phyloP scores from a whole-genome alignment of 129 eudicot genomes.

The Artemisia argyi region DNA sequence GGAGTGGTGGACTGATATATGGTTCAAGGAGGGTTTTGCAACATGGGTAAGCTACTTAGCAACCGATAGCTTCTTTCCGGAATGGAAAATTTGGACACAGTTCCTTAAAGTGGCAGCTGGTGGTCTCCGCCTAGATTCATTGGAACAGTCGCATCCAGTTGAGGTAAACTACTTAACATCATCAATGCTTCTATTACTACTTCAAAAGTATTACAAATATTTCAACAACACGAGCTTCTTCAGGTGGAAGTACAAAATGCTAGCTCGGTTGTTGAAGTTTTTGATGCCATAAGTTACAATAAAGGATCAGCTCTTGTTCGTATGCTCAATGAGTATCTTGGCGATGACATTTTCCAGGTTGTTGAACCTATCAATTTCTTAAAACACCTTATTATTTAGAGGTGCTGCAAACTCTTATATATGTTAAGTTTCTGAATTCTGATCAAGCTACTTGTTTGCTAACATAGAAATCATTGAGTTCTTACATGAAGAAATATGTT shows the following conservation, averaged over 20 bases:
- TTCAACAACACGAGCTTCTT: slow-evolving; percentile 5
- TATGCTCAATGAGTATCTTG: slow-evolving; percentile 50
- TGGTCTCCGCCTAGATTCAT: slow-evolving; percentile 48
- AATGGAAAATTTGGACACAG: slow-evolving; percentile 61
- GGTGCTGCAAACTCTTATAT: slow-evolving; percentile 2
- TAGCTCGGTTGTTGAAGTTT: slow-evolving; percentile 43
- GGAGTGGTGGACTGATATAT: slow-evolving; percentile 77
- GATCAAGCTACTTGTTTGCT: slow-evolving; percentile 30
- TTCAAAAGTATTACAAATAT: slow-evolving; percentile 1
- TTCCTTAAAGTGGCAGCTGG: slow-evolving; percentile 45
- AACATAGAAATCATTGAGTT: slow-evolving; percentile 45
- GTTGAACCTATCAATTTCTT: slow-evolving; percentile 11
- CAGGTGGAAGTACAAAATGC: slow-evolving; percentile 55
- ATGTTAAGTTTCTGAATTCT: slow-evolving; percentile 29
- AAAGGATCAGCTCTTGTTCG: slow-evolving; percentile 57
- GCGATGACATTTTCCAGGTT: slow-evolving; percentile 54
- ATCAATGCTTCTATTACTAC: not conserved
- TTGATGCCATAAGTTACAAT: slow-evolving; percentile 51
- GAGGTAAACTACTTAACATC: slow-evolving; percentile 32
- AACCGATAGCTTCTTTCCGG: slow-evolving; percentile 48
- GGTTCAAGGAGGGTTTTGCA: slow-evolving; percentile 71
- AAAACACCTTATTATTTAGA: not conserved
- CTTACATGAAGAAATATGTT: slow-evolving; percentile 53
- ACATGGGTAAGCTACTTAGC: slow-evolving; percentile 68
- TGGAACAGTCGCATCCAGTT: slow-evolving; percentile 54